Evolutionary conservation across 169 alveolate genomes (phyloP), one percentile per base, ranked within the genome.

Genomic region (Neospora caninum): DNA sequence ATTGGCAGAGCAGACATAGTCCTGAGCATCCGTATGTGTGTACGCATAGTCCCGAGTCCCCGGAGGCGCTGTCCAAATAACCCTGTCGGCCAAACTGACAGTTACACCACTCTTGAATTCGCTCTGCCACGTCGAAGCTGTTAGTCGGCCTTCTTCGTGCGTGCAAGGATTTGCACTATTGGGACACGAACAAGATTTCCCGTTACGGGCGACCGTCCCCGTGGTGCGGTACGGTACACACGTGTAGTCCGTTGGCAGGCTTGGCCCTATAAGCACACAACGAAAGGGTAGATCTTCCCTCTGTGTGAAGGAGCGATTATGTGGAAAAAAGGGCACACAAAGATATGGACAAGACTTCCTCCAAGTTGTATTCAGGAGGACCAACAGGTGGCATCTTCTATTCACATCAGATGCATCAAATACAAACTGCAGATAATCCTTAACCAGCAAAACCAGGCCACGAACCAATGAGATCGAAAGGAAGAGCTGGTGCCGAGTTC

Each of bases 111-210:
- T 36, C 0, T 36, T 34, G 18, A 34, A 6, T 39, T 31, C 45
- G 7, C 7, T 39, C 43, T 78, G 9, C 87, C 87, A 78, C 43
- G 9, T 20, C 53, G 87, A 78, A 38, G 39, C 87, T 38, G 87
- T 31, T 20, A 78, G 38, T 41, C 67, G 54, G 27, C 49, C 67
- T 49, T 82, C 89, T 0, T 16, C 18, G 31, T 39, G 13, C 38
- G 89, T 82, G 89, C 89, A 82, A 22, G 89, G 89, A n/a, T 82
- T 2, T 20, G 89, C 89, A 36, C 67, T 82, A 36, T 82, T 82
- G 4, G 89, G 89, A n/a, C 89, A 82, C 29, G 54, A 18, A 69
- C 89, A 82, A 25, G 89, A 36, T 29, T 0, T 78, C 2, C 87
- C 87, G 43, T 45, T 29, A 18, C 58, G 20, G 69, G 22, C 41